These are phyloP conservation scores for Neurospora tetrasperma DNA, from an alignment of 495 filamentous ascomycete genomes.

Conservation along the genomic window DNA sequence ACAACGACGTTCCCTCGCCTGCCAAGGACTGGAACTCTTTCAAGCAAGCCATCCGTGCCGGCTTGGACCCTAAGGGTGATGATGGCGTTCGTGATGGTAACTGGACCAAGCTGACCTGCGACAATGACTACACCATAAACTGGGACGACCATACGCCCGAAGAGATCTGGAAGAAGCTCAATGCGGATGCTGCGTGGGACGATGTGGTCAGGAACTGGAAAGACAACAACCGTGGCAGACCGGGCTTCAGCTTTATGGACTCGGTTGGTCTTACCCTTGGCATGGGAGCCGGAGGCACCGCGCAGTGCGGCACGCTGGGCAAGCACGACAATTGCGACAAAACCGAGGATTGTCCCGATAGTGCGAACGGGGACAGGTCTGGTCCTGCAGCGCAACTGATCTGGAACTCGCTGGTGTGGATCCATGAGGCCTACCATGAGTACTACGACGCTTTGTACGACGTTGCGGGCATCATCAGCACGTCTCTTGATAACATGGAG, in stretches of 20 bases:
- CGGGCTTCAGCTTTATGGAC: slow-evolving; percentile 53
- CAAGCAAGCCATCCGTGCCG: not conserved
- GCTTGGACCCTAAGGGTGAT: slow-evolving; percentile 3
- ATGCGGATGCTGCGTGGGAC: slow-evolving; percentile 16
- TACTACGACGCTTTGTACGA: slow-evolving; percentile 1
- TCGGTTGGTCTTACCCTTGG: slow-evolving; percentile 47
- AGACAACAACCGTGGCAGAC: slow-evolving; percentile 13
- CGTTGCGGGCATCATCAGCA: not conserved
- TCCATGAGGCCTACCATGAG: slow-evolving; percentile 16
- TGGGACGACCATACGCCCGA: not conserved
- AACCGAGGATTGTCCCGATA: not conserved
- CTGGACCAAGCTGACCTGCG: slow-evolving; percentile 19
- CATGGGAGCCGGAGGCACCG: not conserved
- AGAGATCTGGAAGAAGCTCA: slow-evolving; percentile 15
- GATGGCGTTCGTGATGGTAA: not conserved
- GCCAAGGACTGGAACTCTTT: slow-evolving; percentile 3
- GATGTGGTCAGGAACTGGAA: slow-evolving; percentile 12
- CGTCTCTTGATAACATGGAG: slow-evolving; percentile 13
- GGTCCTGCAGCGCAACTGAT: slow-evolving; percentile 21
- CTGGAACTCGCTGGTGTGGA: slow-evolving; percentile 21
- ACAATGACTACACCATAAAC: not conserved
- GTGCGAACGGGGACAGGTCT: slow-evolving; percentile 1
- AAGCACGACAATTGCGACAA: not conserved
- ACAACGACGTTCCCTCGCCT: not conserved
- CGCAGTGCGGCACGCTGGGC: not conserved